Conservation (phyloP, 2,329 filamentous ascomycete genomes). For the Epichloe typhina region DNA sequence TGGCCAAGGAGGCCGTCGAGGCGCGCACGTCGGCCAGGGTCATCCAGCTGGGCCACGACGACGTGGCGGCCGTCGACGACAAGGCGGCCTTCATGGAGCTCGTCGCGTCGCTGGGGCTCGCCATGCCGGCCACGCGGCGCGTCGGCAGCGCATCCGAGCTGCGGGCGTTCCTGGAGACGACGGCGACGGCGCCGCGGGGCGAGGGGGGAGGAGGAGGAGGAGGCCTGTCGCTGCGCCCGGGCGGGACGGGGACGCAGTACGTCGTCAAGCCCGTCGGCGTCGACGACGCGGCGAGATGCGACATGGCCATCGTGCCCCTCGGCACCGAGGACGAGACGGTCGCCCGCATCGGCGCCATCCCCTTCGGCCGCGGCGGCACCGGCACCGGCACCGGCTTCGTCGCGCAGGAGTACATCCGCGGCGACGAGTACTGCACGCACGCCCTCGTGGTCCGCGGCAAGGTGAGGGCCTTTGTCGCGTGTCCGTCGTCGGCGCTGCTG, state of each 20-base stretch:
- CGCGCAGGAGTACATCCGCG: slow-evolving; percentile 51
- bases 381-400: slow-evolving; percentile 34
- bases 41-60: slow-evolving; percentile 46
- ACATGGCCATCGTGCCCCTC: slow-evolving; percentile 54
- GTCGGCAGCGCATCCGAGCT: slow-evolving; percentile 41
- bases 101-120: slow-evolving; percentile 38
- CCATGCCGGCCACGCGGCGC: slow-evolving; percentile 36
- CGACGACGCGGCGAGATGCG: slow-evolving; percentile 43
- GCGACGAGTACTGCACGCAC: slow-evolving; percentile 59
- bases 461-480: slow-evolving; percentile 54
- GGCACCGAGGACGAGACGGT: slow-evolving; percentile 41
- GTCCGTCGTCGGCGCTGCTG: slow-evolving; percentile 45
- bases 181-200: too few species aligned
- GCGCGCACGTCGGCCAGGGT: slow-evolving; percentile 43
- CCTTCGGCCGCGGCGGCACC: slow-evolving; percentile 25
- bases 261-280: slow-evolving; percentile 54
- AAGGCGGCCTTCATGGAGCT: slow-evolving; percentile 53
- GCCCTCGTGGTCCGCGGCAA: slow-evolving; percentile 51
- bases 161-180: slow-evolving; percentile 33
- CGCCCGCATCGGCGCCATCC: slow-evolving; percentile 29
- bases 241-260: slow-evolving; percentile 28
- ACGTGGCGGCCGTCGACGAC: slow-evolving; percentile 46
- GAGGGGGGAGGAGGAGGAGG: too few species aligned
- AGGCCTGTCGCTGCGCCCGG: neutral
- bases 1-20: slow-evolving; percentile 49